Percentiles rank a stretch among this genome's conserved stretches.
Evolutionary conservation across 2,329 filamentous ascomycete species (phyloP).

Genomic region (Neopestalotiopsis sp.): DNA sequence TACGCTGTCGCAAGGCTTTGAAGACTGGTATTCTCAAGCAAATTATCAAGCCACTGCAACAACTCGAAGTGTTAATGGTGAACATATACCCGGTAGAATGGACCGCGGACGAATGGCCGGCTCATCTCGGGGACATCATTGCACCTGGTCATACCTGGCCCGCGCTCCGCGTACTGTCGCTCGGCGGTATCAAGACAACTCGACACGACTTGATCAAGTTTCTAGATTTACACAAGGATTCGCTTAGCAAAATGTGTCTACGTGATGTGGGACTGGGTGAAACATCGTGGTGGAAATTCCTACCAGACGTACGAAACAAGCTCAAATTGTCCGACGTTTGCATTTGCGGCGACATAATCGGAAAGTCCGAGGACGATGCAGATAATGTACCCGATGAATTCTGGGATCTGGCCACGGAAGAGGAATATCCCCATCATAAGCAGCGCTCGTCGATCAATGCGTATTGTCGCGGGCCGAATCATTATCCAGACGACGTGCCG

Average conservation of each 20-base stretch:
- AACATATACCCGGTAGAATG: constrained; percentile 21
- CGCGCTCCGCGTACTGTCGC: constrained; percentile 25
- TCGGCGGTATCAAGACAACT: constrained; percentile 27
- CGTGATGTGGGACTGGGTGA: constrained; percentile 25
- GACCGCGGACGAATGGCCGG: constrained; percentile 20
- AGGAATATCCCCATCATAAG: not conserved
- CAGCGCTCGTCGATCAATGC: constrained; percentile 3
- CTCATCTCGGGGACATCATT: constrained; percentile 26
- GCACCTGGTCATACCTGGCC: constrained; percentile 30
- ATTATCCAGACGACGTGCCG: constrained; percentile 2
- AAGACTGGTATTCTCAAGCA: constrained; percentile 26
- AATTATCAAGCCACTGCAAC: constrained; percentile 28
- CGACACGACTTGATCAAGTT: constrained; percentile 28
- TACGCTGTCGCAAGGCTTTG: constrained; percentile 27
- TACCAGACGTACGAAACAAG: constrained; percentile 29
- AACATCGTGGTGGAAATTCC: constrained; percentile 30
- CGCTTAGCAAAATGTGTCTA: constrained; percentile 28
- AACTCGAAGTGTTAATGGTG: constrained; percentile 26
- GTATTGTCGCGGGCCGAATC: constrained; percentile 4
- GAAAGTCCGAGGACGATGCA: constrained; percentile 16
- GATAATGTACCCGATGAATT: constrained; percentile 8
- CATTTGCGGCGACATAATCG: constrained; percentile 30
- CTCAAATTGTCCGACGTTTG: constrained; percentile 28
- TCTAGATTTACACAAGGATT: constrained; percentile 28
- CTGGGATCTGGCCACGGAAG: not conserved